phyloP scores from a whole-genome alignment of 1,139 yeast genomes.

The Blastobotrys arbuscula region DNA sequence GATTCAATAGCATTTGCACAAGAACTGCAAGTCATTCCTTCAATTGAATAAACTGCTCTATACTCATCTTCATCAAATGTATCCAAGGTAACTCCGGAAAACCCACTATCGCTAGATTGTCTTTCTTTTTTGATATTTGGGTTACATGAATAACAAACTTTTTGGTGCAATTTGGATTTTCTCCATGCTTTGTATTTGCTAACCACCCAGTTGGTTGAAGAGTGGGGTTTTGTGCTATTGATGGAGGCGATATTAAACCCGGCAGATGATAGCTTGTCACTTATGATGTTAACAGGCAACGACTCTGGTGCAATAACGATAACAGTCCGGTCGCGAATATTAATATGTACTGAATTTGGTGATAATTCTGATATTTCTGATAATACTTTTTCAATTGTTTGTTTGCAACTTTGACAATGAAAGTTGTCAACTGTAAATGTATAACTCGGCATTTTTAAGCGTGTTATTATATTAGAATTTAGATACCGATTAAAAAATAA shows the following conservation, averaged over 20 bases:
- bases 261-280: constrained; percentile 20
- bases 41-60: constrained; percentile 50
- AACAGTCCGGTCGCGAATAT: constrained; percentile 30
- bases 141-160: constrained; percentile 17
- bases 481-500: not conserved
- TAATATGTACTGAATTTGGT: constrained; percentile 26
- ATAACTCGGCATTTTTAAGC: constrained; percentile 18
- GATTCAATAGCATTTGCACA: constrained; percentile 47
- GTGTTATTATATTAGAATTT: not conserved
- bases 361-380: constrained; percentile 24
- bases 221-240: constrained; percentile 10
- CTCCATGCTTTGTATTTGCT: constrained; percentile 10
- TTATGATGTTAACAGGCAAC: constrained; percentile 16
- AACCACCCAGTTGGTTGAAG: constrained; percentile 13
- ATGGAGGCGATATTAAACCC: constrained; percentile 34
- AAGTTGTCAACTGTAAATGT: constrained; percentile 38
- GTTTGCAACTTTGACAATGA: constrained; percentile 50
- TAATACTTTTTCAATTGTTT: constrained; percentile 33
- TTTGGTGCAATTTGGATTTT: constrained; percentile 15
- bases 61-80: constrained; percentile 26
- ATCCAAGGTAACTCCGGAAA: constrained; percentile 10
- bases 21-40: constrained; percentile 64
- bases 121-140: constrained; percentile 11
- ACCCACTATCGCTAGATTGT: constrained; percentile 9
- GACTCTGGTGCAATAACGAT: constrained; percentile 21